Percentiles rank a stretch among this genome's conserved stretches.
These are phyloP conservation scores for Eucalyptus marginata DNA, from an alignment of 345 rosid species.

Conservation along the genomic window DNA sequence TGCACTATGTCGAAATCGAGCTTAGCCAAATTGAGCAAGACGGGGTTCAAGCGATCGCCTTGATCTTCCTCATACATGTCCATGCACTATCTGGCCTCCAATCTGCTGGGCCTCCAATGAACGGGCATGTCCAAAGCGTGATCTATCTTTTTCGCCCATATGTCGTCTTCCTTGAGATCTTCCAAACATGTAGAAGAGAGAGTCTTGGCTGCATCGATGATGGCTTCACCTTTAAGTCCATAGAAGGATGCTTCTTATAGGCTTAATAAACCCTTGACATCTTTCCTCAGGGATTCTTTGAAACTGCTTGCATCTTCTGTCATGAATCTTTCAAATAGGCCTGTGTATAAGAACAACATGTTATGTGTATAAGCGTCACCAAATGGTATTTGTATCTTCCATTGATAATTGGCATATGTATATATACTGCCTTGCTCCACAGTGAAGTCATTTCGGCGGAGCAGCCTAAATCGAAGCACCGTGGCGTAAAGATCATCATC, in stretches of 20 bases:
- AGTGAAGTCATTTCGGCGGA: background rate
- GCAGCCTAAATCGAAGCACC: conserved; percentile 4
- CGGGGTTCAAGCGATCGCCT: no score
- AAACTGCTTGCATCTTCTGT: background rate
- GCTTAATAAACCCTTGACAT: conserved; percentile 3
- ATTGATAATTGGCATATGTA: background rate
- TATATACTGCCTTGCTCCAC: conserved; percentile 3
- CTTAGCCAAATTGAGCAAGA: no score
- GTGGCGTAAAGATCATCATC: background rate
- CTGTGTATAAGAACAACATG: background rate
- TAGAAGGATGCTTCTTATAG: conserved; percentile 9
- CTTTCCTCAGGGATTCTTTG: background rate
- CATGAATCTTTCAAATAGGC: background rate
- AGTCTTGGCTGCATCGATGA: background rate
- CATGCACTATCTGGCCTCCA: background rate
- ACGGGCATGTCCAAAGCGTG: background rate
- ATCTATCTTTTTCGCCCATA: background rate
- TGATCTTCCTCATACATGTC: background rate
- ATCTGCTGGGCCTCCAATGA: no score
- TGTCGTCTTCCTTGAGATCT: background rate
- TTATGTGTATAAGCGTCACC: background rate
- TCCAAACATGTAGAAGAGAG: background rate
- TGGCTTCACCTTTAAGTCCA: background rate
- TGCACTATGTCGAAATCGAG: no score
- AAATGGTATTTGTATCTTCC: background rate